Conservation (phyloP, 1,284 basidiomycete species). For the Ganoderma meredithae region DNA sequence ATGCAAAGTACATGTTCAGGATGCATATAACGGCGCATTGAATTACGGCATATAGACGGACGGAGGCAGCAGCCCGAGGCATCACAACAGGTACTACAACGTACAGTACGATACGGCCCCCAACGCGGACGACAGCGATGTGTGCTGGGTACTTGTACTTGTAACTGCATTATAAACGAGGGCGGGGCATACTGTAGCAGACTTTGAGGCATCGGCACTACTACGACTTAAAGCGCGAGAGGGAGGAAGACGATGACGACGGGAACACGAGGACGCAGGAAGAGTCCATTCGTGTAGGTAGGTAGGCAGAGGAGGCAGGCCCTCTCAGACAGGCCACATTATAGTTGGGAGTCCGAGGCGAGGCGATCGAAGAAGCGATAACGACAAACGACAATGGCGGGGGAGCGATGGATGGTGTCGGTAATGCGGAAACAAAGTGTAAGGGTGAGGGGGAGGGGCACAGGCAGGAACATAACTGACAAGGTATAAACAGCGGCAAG, state of each 20-base stretch:
- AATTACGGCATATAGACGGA: neutral
- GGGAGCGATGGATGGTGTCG: neutral
- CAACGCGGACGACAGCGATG: no score
- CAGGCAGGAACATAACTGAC: slow-evolving; percentile 16
- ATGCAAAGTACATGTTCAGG: neutral
- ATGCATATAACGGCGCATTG: neutral
- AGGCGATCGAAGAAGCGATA: neutral
- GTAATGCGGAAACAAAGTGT: neutral
- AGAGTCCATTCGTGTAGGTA: neutral
- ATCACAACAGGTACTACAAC: neutral
- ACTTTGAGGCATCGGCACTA: neutral
- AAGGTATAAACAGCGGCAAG: slow-evolving; percentile 31
- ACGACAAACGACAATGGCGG: neutral
- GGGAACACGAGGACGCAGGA: neutral
- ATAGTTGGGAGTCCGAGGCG: neutral
- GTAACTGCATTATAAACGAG: slow-evolving; percentile 1
- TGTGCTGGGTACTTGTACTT: no score
- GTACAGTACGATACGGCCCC: neutral
- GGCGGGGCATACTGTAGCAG: neutral
- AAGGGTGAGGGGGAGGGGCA: neutral
- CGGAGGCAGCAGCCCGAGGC: neutral
- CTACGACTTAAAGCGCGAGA: slow-evolving; percentile 1
- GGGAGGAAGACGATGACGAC: neutral
- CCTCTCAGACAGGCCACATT: neutral
- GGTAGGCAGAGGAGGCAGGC: neutral